Conservation (phyloP, 2,329 filamentous ascomycete genomes). For the Lasiodiplodia sp. region DNA sequence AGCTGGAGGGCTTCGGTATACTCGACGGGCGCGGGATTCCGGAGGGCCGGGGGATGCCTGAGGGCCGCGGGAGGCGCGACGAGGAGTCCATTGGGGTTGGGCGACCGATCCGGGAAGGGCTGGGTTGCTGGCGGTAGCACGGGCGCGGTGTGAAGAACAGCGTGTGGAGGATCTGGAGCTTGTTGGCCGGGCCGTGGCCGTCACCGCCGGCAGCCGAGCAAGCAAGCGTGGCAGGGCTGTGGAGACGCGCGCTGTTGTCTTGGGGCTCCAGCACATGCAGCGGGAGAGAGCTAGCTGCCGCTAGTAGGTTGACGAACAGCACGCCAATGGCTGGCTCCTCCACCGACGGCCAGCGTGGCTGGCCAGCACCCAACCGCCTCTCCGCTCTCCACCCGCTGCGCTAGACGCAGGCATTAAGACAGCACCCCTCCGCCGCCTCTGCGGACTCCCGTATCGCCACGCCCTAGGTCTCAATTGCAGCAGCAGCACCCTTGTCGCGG, state of each 20-base stretch:
- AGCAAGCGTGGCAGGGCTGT: constrained; percentile 10
- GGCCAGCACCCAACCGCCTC: constrained; percentile 20
- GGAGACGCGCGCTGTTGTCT: constrained; percentile 13
- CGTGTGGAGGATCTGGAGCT: constrained; percentile 22
- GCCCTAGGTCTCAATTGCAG: constrained; percentile 32
- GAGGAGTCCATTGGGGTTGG: constrained; percentile 42
- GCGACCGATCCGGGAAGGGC: constrained; percentile 32
- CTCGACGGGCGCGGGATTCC: constrained; percentile 40
- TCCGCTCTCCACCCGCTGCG: constrained; percentile 5
- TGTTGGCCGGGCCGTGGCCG: constrained; percentile 12
- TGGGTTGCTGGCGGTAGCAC: constrained; percentile 30
- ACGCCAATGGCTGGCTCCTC: constrained; percentile 11
- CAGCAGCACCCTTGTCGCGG: constrained; percentile 34
- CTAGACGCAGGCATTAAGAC: constrained; percentile 15
- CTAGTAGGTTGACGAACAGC: background rate
- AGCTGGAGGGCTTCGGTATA: constrained; percentile 61
- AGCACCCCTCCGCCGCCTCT: constrained; percentile 7
- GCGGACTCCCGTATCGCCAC: constrained; percentile 9
- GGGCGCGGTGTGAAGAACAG: constrained; percentile 17
- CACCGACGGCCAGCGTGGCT: constrained; percentile 20
- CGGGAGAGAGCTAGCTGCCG: constrained; percentile 10
- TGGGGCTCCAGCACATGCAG: constrained; percentile 17
- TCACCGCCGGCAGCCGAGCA: constrained; percentile 17
- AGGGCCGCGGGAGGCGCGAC: constrained; percentile 35
- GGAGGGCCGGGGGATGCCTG: constrained; percentile 33